Evolutionary conservation across 192 early-diverging fungal species (phyloP), one percentile per base, ranked within the genome.

Genomic region (Coemansia sp.): DNA sequence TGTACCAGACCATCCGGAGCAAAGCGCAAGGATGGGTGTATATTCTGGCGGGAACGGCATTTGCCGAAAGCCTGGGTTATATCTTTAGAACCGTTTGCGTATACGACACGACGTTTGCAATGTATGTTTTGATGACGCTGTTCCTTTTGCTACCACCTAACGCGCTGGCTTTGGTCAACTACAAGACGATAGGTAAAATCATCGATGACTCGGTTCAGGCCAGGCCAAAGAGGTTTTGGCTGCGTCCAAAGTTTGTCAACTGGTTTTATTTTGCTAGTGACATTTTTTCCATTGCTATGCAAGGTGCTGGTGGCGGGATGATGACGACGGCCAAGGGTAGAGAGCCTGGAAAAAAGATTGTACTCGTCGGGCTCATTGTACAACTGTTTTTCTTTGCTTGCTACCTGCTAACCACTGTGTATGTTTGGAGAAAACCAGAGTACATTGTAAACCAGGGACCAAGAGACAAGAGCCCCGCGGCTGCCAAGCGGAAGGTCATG

Each of bases 201-300:
- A 73, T 73, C 14, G 34, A 61, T 4, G 36, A 72, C 3, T 67
- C 62, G 12, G 18, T 28, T 1, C 7, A 2, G 1, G 67, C 64
- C 2, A 48, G 38, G 5, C 34, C 39, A 3, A 52, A 64, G 20
- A 36, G 56, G 58, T 76, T 76, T 52, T 76, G 64, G 38, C 61
- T 81, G 28, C 55, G 51, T n/a, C 67, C 74, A 9, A 51, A 39
- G 32, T 81, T 81, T 59, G 68, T 81, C 61, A 81, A 64, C 37
- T 76, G 79, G 74, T 76, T 76, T 54, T 86, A 79, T 59, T 75
- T 86, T 68, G 45, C 67, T 17, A 73, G 77, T 20, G 85, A 86
- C 61, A 35, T 83, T 3, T 63, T 86, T 36, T 75, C 81, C 12
- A 77, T 86, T 53, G 38, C 61, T 1, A 64, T 81, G 39, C 85